phyloP scores from a whole-genome alignment of 2,329 filamentous ascomycete species.

The Fusarium cicatricum region DNA sequence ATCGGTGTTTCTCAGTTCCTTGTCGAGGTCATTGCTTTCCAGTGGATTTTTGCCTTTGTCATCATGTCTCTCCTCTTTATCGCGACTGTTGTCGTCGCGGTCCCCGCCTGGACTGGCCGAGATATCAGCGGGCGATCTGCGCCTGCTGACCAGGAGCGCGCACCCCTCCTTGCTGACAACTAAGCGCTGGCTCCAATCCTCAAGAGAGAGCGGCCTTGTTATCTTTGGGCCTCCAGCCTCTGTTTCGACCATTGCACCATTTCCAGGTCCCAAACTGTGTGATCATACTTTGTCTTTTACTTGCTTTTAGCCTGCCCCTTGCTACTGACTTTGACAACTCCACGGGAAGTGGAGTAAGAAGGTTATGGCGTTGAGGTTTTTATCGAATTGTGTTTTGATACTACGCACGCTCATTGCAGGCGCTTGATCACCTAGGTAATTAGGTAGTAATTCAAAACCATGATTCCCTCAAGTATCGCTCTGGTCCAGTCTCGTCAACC shows the following conservation, averaged over 20 bases:
- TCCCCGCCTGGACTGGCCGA: conserved; percentile 70
- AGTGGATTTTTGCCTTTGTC: conserved; percentile 92
- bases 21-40: conserved; percentile 76
- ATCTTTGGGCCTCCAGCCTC: background rate
- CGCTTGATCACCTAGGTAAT: background rate
- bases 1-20: conserved; percentile 82
- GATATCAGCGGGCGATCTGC: conserved; percentile 58
- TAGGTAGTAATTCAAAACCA: conserved; percentile 25
- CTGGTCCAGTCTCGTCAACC: background rate
- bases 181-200: conserved; percentile 4
- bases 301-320: conserved; percentile 14
- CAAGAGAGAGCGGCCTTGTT: background rate
- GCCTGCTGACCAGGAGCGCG: conserved; percentile 63
- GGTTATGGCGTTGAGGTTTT: conserved; percentile 27
- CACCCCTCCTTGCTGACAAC: conserved; percentile 66
- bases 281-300: conserved; percentile 10
- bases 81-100: conserved; percentile 68
- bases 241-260: background rate
- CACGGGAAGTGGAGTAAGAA: conserved; percentile 25
- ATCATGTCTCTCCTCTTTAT: conserved; percentile 82
- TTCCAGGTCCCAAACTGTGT: background rate
- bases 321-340: conserved; percentile 14
- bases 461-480: background rate
- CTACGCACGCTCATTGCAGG: conserved; percentile 10
- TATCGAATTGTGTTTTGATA: background rate